These are phyloP conservation scores for Hyaloraphidium curvatum DNA, from an alignment of 192 early-diverging fungal genomes.

Conservation along the genomic window DNA sequence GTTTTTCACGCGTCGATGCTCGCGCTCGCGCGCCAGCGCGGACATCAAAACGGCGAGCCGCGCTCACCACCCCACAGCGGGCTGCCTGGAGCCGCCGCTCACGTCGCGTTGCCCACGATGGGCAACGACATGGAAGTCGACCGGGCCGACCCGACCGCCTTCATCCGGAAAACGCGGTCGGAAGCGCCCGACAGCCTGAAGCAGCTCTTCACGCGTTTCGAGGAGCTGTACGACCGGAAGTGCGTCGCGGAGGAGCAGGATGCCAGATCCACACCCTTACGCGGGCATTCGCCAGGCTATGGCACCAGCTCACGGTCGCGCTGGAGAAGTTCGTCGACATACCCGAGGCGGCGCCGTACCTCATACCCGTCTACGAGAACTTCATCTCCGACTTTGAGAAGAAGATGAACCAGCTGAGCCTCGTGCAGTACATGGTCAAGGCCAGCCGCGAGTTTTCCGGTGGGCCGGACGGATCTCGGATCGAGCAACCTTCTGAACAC, in stretches of 20 bases:
- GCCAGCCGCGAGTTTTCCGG: slow-evolving; percentile 57
- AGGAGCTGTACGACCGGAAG: slow-evolving; percentile 90
- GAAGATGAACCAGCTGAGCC: slow-evolving; percentile 85
- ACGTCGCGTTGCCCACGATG: too few relatives aligned
- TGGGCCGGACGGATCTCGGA: slow-evolving; percentile 9
- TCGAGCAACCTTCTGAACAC: too few relatives aligned
- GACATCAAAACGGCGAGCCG: too few relatives aligned
- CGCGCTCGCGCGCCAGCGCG: too few relatives aligned
- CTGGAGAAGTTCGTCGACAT: slow-evolving; percentile 60
- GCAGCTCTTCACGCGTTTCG: slow-evolving; percentile 64
- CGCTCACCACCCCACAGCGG: too few relatives aligned
- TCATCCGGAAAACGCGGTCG: slow-evolving; percentile 42
- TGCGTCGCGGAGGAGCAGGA: slow-evolving; percentile 16
- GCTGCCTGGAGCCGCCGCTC: too few relatives aligned
- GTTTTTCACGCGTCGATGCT: too few relatives aligned
- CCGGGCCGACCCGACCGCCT: slow-evolving; percentile 52
- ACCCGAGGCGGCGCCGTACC: slow-evolving; percentile 53
- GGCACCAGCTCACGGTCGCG: slow-evolving; percentile 85
- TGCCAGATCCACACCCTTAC: not conserved
- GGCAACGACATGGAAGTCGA: slow-evolving; percentile 27
- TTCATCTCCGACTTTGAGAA: slow-evolving; percentile 87
- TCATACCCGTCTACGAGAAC: slow-evolving; percentile 66
- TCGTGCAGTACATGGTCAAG: slow-evolving; percentile 62
- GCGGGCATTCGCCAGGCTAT: slow-evolving; percentile 40
- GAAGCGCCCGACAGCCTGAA: slow-evolving; percentile 48